Evolutionary conservation across 192 early-diverging fungal genomes (phyloP).

Genomic region (Pecoramyces ruminantium): DNA sequence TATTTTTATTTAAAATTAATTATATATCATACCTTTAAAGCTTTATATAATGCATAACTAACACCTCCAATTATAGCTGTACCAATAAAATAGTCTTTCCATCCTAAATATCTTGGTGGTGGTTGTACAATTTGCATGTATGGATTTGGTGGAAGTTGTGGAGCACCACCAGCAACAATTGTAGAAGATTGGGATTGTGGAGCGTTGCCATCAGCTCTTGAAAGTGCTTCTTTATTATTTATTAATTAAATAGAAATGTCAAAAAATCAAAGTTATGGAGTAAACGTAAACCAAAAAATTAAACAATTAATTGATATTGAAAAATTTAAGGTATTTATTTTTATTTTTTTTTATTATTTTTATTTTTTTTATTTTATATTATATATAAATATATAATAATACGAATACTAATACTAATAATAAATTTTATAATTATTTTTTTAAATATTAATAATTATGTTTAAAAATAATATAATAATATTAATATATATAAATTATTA

Average conservation of each 20-base stretch:
- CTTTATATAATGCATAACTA: slow-evolving; percentile 65
- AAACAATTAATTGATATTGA: not conserved
- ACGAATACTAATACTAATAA: no score
- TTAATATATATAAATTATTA: no score
- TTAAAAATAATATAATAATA: no score
- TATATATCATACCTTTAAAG: slow-evolving; percentile 71
- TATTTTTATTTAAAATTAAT: no score
- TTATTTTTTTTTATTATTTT: no score
- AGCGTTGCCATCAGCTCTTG: slow-evolving; percentile 31
- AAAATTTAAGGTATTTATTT: not conserved
- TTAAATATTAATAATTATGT: no score
- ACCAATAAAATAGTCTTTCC: slow-evolving; percentile 88
- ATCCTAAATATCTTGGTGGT: slow-evolving; percentile 49
- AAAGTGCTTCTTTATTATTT: slow-evolving; percentile 68
- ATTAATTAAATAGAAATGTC: no score
- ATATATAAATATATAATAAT: no score
- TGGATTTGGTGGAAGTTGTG: slow-evolving; percentile 2
- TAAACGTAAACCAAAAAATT: not conserved
- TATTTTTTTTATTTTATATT: no score
- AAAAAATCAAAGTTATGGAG: not conserved
- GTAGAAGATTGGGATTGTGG: not conserved
- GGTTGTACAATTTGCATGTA: slow-evolving; percentile 10
- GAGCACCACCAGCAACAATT: not conserved
- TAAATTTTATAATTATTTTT: no score
- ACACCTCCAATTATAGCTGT: slow-evolving; percentile 70